Conservation (phyloP, 2,329 filamentous ascomycete genomes). For the Amylocarpus encephaloides region DNA sequence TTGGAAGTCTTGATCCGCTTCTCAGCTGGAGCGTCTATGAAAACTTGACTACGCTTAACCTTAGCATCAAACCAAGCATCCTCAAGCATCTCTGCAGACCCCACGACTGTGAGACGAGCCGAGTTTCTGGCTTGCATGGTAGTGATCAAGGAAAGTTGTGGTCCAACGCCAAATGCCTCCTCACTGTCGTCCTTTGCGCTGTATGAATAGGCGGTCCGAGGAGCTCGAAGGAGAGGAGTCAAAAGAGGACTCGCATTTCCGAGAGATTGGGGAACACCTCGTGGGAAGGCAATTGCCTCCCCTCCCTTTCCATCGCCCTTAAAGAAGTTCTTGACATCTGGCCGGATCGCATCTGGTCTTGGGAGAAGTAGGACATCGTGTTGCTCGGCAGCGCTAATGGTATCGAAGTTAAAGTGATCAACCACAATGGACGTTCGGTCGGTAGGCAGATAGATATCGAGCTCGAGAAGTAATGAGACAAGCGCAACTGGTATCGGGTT, state of each 20-base stretch:
- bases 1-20: slow-evolving; percentile 61
- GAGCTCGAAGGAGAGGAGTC: slow-evolving; percentile 74
- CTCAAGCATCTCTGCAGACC: slow-evolving; percentile 79
- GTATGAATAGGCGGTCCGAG: slow-evolving; percentile 84
- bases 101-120: slow-evolving; percentile 79
- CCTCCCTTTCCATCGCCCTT: slow-evolving; percentile 46
- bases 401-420: slow-evolving; percentile 94
- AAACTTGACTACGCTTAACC: slow-evolving; percentile 47
- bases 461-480: slow-evolving; percentile 72
- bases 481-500: slow-evolving; percentile 65
- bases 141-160: slow-evolving; percentile 79
- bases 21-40: slow-evolving; percentile 42
- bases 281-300: slow-evolving; percentile 71
- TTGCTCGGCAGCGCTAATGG: slow-evolving; percentile 65
- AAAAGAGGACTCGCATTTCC: slow-evolving; percentile 70
- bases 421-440: slow-evolving; percentile 82
- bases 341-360: slow-evolving; percentile 56
- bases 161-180: slow-evolving; percentile 79
- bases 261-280: slow-evolving; percentile 72
- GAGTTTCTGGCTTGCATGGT: slow-evolving; percentile 88
- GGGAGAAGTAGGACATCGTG: slow-evolving; percentile 85
- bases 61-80: slow-evolving; percentile 83
- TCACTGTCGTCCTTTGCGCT: slow-evolving; percentile 77
- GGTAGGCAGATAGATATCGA: slow-evolving; percentile 80
- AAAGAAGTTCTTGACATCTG: slow-evolving; percentile 74